Conservation (phyloP, 768 basidiomycete genomes). For the Cubamyces lactineus region DNA sequence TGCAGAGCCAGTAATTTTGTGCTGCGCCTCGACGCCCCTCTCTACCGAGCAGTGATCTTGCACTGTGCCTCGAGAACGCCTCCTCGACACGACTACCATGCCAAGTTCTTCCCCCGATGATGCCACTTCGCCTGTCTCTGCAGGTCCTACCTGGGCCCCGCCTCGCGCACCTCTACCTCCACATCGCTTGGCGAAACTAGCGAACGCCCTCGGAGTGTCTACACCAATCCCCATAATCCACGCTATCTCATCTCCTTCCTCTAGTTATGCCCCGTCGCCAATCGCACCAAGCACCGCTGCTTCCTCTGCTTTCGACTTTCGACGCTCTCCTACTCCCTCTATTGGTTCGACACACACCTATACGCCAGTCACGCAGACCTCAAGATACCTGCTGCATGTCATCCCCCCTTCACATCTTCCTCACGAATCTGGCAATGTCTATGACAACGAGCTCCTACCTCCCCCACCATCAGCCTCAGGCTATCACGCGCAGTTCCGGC, state of each 20-base stretch:
- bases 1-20: conserved; percentile 9
- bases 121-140: conserved; percentile 24
- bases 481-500: conserved; percentile 77
- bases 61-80: too few relatives aligned
- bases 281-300: conserved; percentile 22
- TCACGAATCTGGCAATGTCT: conserved; percentile 53
- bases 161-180: conserved; percentile 77
- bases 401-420: conserved; percentile 77
- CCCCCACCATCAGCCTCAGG: conserved; percentile 65
- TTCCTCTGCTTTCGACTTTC: conserved; percentile 45
- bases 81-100: conserved; percentile 30
- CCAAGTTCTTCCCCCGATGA: conserved; percentile 27
- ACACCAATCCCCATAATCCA: conserved; percentile 65
- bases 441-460: conserved; percentile 51
- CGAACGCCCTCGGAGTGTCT: conserved; percentile 83
- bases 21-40: neutral
- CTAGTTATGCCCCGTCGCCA: conserved; percentile 24
- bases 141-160: conserved; percentile 52
- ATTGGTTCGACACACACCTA: conserved; percentile 40
- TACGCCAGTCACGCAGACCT: conserved; percentile 46
- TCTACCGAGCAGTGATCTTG: neutral
- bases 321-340: conserved; percentile 42
- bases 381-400: conserved; percentile 80
- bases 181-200: conserved; percentile 77
- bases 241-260: conserved; percentile 15